Conservation (phyloP, 768 basidiomycete genomes). For the Clathrus columnatus region DNA sequence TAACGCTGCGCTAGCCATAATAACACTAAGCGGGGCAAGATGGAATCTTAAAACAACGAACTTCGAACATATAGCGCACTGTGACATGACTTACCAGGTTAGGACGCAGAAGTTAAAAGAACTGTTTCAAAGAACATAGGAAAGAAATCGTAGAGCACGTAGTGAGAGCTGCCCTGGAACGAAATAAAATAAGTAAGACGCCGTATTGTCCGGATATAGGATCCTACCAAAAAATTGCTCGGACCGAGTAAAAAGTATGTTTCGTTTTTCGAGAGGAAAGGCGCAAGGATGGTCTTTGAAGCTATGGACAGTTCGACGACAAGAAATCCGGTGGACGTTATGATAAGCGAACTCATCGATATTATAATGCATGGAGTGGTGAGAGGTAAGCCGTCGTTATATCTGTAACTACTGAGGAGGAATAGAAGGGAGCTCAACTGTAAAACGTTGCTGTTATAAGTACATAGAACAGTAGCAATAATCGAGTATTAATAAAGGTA, state of each 20-base stretch:
- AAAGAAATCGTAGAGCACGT: conserved; percentile 68
- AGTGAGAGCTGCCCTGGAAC: no score
- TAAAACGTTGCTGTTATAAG: not conserved
- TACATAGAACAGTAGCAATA: conserved; percentile 14
- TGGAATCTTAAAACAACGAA: conserved; percentile 38
- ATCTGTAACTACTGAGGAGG: conserved; percentile 63
- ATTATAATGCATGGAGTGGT: conserved; percentile 41
- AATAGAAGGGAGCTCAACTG: conserved; percentile 44
- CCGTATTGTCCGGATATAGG: conserved; percentile 36
- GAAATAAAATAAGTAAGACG: conserved; percentile 70
- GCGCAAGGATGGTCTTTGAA: conserved; percentile 64
- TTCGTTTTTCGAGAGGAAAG: conserved; percentile 51
- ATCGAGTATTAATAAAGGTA: not conserved
- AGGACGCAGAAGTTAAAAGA: conserved; percentile 54
- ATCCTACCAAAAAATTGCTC: conserved; percentile 50
- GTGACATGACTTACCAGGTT: conserved; percentile 38
- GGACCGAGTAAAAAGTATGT: conserved; percentile 64
- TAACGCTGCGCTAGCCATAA: conserved; percentile 53
- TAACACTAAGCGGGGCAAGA: conserved; percentile 50
- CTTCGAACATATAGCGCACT: not conserved
- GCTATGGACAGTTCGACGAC: conserved; percentile 55
- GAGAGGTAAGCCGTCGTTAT: conserved; percentile 60
- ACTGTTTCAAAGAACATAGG: conserved; percentile 85
- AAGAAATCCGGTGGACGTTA: conserved; percentile 47
- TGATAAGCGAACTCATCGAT: conserved; percentile 35